Conservation (phyloP, 2,329 filamentous ascomycete species). For the Zasmidium cellare region DNA sequence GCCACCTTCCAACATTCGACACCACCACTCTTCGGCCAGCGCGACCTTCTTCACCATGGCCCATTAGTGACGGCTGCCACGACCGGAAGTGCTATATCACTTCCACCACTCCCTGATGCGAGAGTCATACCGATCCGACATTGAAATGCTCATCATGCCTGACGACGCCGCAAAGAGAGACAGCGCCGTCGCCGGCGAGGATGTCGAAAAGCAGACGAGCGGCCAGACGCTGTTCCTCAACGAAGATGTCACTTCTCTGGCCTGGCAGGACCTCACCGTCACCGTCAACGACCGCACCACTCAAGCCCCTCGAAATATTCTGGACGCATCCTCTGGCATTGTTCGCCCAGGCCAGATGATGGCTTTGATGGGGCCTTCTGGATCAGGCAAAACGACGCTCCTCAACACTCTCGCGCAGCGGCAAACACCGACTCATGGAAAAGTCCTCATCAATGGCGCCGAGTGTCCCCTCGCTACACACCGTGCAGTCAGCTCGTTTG, state of each 20-base stretch:
- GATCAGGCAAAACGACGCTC: slow-evolving; percentile 76
- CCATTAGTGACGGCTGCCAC: not conserved
- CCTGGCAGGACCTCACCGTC: slow-evolving; percentile 65
- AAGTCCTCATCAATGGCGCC: slow-evolving; percentile 62
- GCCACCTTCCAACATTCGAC: not conserved
- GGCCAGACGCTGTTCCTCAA: slow-evolving; percentile 49
- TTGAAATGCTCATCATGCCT: slow-evolving; percentile 24
- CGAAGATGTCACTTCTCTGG: slow-evolving; percentile 59
- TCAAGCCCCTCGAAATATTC: slow-evolving; percentile 51
- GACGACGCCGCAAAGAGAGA: slow-evolving; percentile 6
- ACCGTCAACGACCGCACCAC: slow-evolving; percentile 67
- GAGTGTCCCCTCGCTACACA: slow-evolving; percentile 21
- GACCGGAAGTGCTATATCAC: not conserved
- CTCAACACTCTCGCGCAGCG: slow-evolving; percentile 73
- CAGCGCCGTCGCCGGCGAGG: slow-evolving; percentile 1
- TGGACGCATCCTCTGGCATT: slow-evolving; percentile 19
- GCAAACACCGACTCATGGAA: slow-evolving; percentile 48
- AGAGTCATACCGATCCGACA: slow-evolving; percentile 19
- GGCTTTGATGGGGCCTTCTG: slow-evolving; percentile 73
- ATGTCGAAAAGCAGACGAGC: slow-evolving; percentile 20
- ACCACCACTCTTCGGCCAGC: not conserved
- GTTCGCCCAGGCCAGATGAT: slow-evolving; percentile 64
- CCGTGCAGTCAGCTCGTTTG: slow-evolving; percentile 67
- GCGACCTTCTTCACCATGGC: not conserved
- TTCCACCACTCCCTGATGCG: slow-evolving; percentile 11